Base-by-base conservation (phyloP, 2,329 filamentous ascomycete genomes). In the Pseudocercospora pini-densiflorae region DNA sequence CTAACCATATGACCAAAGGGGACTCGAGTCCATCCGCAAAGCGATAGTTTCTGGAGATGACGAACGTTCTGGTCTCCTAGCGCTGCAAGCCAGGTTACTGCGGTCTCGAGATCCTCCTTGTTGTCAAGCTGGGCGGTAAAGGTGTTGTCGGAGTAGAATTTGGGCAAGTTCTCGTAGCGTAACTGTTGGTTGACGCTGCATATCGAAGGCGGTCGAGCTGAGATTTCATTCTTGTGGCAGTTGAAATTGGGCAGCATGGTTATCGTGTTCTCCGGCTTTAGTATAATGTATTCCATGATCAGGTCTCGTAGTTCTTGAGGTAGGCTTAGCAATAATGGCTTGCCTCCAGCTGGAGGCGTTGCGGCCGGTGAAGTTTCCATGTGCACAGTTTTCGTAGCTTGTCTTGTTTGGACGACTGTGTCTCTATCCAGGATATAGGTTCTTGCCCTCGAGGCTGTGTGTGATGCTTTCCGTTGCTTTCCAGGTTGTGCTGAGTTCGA, bases 251-350 rank as follows among this genome's bases (percentile, higher is more conserved):
- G 61, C 40, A 71, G 63, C 63, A 70, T 71, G 19, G 71, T 73
- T 10, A 74, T 70, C 27, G 67, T 71, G 63, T 70, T 71, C 14
- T 60, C 65, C 1, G 65, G 67, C 59, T 71, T 70, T 53, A 68
- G 58, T 23, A 76, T 57, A 4, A 75, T 31, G 40, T 66, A 36
- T 9, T 49, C 49, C 23, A 72, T 67, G 61, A 76, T 74, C 21
- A 69, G 64, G 23, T 76, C 73, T 23, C 72, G 70, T 9, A 74
- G 64, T 45, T 73, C 72, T 59, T 63, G 63, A 6, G 74, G 74
- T 4, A 76, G 70, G n/a, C 60, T 59, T 10, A 75, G 64, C 23
- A 75, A 62, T 47, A 57, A 62, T 27, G 65, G 47, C 54, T 27
- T 43, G 53, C 36, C 10, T 33, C 40, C 27, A 14, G 2, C 14